Base-by-base conservation (phyloP, 2,329 filamentous ascomycete species). In the Xylaria sp. region DNA sequence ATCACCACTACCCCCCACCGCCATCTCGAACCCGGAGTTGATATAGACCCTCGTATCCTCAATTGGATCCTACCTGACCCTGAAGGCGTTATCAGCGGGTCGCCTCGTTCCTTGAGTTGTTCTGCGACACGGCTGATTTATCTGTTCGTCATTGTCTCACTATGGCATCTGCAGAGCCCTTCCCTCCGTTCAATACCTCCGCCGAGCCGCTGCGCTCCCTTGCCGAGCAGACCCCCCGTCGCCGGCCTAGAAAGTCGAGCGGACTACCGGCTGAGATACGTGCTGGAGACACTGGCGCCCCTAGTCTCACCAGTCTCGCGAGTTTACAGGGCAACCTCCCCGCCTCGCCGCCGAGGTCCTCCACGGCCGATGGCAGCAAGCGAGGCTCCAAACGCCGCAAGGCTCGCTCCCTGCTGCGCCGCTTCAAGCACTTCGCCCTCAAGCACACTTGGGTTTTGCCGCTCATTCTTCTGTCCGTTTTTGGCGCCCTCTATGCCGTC, bases 401-500 rank as follows among this genome's bases (percentile, higher is more conserved):
- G 77, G 84, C 86, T 51, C 84, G 85, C 46, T 84, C 86, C 57
- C 72, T 85, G 66, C 77, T 86, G 44, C 86, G 86, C 74, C 86
- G 88, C 77, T 83, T 81, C 77, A 85, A 87, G 77, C 78, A 79
- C 73, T 83, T 78, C 68, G 80, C 80, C 68, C 73, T 87, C 74
- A 89, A 88, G 79, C 87, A 89, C 79, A 90, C 88, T 56, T 90
- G 84, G 80, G 81, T 86, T 67, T 78, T 89, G 40, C 94, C 95
- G 28, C 86, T 96, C 67, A 79, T 92, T 72, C 82, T 97, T 67
- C 81, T 93, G 66, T 69, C 86, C 67, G 75, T 89, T 77, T 85
- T 94, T 77, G 81, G 92, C 68, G 81, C 85, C 59, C 84, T 89
- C 69, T 97, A 95, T 81, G 88, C 89, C 72, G 79, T 93, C 77